Base-by-base conservation (phyloP, 371 early-diverging fungal species). In the Mucor circinelloides region DNA sequence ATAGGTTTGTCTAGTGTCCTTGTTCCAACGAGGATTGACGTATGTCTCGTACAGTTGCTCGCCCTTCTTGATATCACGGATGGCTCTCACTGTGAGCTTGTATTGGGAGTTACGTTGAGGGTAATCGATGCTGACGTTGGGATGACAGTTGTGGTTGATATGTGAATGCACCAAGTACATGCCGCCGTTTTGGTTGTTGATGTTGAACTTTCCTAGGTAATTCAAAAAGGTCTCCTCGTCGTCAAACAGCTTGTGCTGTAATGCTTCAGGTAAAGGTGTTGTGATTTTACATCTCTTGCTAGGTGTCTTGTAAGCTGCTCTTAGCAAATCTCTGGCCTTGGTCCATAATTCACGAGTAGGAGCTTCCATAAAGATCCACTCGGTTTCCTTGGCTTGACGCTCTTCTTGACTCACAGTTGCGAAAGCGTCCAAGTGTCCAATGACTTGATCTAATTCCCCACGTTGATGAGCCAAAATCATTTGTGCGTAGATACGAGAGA, bases 141-240 rank as follows among this genome's bases (percentile, higher is more conserved):
- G 88, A 10, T 72, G 44, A 42, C 88, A 88, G 56, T 79, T 81
- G 57, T 88, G 88, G 66, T 88, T 88, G 71, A 88, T 77, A 12
- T 85, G 85, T 0, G 88, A 86, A 30, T 89, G 90, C 27, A 88
- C 75, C 25, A 88, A 71, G 67, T 87, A 89, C 71, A 89, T 70
- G 58, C 90, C 90, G 50, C 90, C 90, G 55, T 85, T 86, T 67
- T 89, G 90, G 67, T 89, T 88, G 70, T 89, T 89, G 69, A 89
- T 83, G 71, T 88, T 87, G 77, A 86, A 89, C 67, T 87, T 83
- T 50, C 90, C 90, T 21, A 89, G 70, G 59, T 83, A 85, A 25
- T 85, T 80, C 52, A 89, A 77, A 65, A 85, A 89, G 2, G 86
- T 86, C 40, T 84, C 81, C 56, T 81, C 82, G 63, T 87, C 82